Evolutionary conservation across 169 alveolate species (phyloP), one percentile per base, ranked within the genome.

Genomic region (Eimeria falciformis): DNA sequence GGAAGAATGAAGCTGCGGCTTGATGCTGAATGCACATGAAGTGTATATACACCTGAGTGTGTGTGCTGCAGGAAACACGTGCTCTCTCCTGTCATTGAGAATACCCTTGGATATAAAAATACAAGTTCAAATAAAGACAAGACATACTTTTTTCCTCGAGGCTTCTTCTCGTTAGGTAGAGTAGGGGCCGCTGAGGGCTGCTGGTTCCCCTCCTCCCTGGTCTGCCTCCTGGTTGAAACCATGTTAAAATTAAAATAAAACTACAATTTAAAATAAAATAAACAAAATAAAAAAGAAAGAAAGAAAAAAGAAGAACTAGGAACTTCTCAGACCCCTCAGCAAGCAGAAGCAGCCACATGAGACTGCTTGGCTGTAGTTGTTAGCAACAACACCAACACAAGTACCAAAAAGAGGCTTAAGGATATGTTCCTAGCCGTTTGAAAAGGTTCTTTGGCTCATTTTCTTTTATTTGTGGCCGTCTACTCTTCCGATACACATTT

Each of bases 161-260:
- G 69, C 69, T 58, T 58, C 14, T 11, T 58, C 69, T 58, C 69
- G 37, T 11, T 58, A 21, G 69, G 3, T 5, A 29, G 69, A 11
- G 69, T 9, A 3, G 73, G 73, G 73, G 73, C 73, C 25, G 73
- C 73, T n/a, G 73, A n/a, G 33, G 73, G n/a, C 73, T 62, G 73
- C 29, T 62, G 73, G 33, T 12, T 18, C 58, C 40, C 83, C 56
- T 71, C 83, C 43, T 71, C 83, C 23, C 83, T 12, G 29, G 83
- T 71, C 27, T 71, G 83, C 56, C 83, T 14, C 56, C 83, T 29
- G 9, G 83, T 71, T 7, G 83, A 37, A 12, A 71, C 83, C 83
- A 71, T 71, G 11, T 66, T 66, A 2, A 6, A 71, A 4, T 14
- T 29, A 71, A 12, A 18, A 33, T 1, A 40, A 29, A 71, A 71